Conservation (phyloP, 1,139 yeast genomes). For the Candida frijolesensis region DNA sequence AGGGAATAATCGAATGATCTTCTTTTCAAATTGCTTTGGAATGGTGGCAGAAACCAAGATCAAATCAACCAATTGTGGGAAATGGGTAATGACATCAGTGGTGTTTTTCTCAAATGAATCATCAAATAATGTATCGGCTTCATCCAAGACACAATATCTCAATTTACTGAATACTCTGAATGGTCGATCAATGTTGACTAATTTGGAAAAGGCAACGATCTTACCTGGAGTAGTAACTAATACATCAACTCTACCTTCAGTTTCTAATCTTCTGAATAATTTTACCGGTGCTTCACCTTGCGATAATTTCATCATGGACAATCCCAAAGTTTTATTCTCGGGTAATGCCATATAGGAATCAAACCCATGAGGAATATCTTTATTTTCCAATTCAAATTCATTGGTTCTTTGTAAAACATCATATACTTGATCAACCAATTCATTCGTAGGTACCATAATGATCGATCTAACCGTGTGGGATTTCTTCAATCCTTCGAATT, state of each 20-base stretch:
- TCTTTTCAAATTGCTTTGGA: slow-evolving; percentile 72
- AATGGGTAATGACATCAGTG: slow-evolving; percentile 51
- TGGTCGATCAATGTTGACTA: slow-evolving; percentile 49
- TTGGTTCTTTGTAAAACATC: slow-evolving; percentile 49
- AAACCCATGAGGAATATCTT: slow-evolving; percentile 19
- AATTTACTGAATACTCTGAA: slow-evolving; percentile 48
- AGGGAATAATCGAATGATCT: slow-evolving; percentile 65
- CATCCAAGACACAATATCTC: slow-evolving; percentile 78
- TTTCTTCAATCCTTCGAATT: slow-evolving; percentile 31
- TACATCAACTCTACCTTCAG: slow-evolving; percentile 64
- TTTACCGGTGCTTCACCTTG: slow-evolving; percentile 50
- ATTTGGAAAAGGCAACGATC: slow-evolving; percentile 47
- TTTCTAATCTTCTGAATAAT: slow-evolving; percentile 45
- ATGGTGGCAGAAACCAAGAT: slow-evolving; percentile 90
- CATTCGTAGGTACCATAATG: slow-evolving; percentile 85
- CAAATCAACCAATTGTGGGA: slow-evolving; percentile 61
- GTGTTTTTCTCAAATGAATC: slow-evolving; percentile 77
- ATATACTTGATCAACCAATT: slow-evolving; percentile 80
- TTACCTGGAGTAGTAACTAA: slow-evolving; percentile 85
- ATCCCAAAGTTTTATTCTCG: slow-evolving; percentile 32
- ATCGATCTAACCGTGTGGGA: slow-evolving; percentile 62
- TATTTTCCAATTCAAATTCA: slow-evolving; percentile 24
- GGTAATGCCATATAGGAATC: slow-evolving; percentile 27
- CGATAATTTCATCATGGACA: slow-evolving; percentile 62
- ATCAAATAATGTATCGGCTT: slow-evolving; percentile 92